These are phyloP conservation scores for Raphanus raphanistrum DNA, from an alignment of 345 rosid species.

Conservation along the genomic window DNA sequence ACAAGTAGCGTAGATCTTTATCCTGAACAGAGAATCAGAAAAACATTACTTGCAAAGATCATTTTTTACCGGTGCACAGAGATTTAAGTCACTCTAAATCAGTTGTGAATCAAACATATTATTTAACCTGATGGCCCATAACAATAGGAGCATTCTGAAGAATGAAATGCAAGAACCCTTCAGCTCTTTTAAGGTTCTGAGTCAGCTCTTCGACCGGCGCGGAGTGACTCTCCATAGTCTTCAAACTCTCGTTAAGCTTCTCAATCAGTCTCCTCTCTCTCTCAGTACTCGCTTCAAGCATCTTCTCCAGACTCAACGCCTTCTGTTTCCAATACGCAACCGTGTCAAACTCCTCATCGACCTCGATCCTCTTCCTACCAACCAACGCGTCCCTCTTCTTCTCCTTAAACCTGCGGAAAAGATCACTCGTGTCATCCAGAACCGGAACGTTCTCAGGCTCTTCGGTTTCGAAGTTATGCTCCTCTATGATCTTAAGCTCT, in stretches of 20 bases:
- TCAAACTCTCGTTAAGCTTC: slow-evolving; percentile 69
- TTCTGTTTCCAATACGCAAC: slow-evolving; percentile 78
- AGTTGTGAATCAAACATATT: background rate
- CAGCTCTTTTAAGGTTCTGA: slow-evolving; percentile 83
- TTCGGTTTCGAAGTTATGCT: slow-evolving; percentile 70
- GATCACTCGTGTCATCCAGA: slow-evolving; percentile 60
- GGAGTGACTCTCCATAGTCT: slow-evolving; percentile 62
- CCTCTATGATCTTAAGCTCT: slow-evolving; percentile 81
- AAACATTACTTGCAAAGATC: background rate
- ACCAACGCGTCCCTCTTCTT: slow-evolving; percentile 55
- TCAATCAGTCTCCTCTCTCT: slow-evolving; percentile 69
- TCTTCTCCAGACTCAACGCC: slow-evolving; percentile 55
- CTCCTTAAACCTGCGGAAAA: slow-evolving; percentile 54
- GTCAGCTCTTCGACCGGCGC: slow-evolving; percentile 87
- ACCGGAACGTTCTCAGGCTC: slow-evolving; percentile 60
- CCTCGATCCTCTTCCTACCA: slow-evolving; percentile 57
- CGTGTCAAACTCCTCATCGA: slow-evolving; percentile 72
- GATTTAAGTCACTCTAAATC: too few species aligned
- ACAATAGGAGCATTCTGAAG: slow-evolving; percentile 94
- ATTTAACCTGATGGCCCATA: slow-evolving; percentile 82
- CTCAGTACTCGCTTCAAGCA: slow-evolving; percentile 71
- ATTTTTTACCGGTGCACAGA: too few species aligned
- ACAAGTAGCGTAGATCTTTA: slow-evolving; percentile 81
- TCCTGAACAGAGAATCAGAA: slow-evolving; percentile 53
- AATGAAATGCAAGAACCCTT: slow-evolving; percentile 87